Evolutionary conservation across 75 land plant species (phyloP).

Genomic region (Chamaecyparis obtusa): DNA sequence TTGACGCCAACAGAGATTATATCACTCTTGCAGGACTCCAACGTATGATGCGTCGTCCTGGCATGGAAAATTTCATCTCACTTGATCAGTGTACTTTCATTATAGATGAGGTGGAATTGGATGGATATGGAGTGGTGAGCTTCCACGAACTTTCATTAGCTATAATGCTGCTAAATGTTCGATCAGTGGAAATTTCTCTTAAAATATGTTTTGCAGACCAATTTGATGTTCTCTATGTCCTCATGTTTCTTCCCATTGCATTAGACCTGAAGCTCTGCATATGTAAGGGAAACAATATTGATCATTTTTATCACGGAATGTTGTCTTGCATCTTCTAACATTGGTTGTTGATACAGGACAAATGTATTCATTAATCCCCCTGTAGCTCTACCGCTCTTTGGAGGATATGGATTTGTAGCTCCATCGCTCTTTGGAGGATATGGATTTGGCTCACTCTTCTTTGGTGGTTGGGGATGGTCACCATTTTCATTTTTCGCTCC

Average conservation of each 20-base stretch:
- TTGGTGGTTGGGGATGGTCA: conserved; percentile 89
- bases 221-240: background rate
- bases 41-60: too few relatives aligned
- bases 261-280: background rate
- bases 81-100: too few relatives aligned
- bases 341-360: conserved; percentile 50
- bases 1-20: too few relatives aligned
- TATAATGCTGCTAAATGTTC: too few relatives aligned
- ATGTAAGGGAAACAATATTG: background rate
- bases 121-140: too few relatives aligned
- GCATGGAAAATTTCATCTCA: too few relatives aligned
- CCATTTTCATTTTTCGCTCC: conserved; percentile 83
- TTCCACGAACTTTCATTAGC: too few relatives aligned
- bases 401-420: too few relatives aligned
- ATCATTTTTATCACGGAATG: background rate
- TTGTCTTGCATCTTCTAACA: background rate
- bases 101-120: too few relatives aligned
- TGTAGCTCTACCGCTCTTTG: conserved; percentile 70
- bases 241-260: background rate
- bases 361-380: conserved; percentile 70
- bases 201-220: background rate
- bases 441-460: conserved; percentile 62
- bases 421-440: conserved; percentile 84
- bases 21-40: too few relatives aligned
- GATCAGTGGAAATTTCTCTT: background rate